Evolutionary conservation across 83 land plant genomes (phyloP).

Genomic region (Picea mariana): DNA sequence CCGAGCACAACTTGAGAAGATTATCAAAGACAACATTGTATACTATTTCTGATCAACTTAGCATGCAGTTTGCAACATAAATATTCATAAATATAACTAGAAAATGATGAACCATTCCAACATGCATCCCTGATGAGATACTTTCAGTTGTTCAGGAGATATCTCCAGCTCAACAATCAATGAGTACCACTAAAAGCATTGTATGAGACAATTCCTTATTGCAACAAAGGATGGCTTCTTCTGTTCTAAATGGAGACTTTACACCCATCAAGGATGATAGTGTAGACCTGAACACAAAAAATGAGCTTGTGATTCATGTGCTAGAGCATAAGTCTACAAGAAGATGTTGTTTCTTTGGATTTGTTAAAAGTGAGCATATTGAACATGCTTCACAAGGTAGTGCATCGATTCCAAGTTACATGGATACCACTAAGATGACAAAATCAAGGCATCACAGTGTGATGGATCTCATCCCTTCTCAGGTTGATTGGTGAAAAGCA

Average conservation of each 20-base stretch:
- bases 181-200: neutral
- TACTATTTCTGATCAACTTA: neutral
- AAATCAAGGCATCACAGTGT: too few species aligned
- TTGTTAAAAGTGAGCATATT: too few species aligned
- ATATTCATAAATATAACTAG: neutral
- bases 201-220: neutral
- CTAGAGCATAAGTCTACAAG: too few species aligned
- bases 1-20: too few species aligned
- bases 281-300: neutral
- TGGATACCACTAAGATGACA: too few species aligned
- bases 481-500: too few species aligned
- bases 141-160: neutral
- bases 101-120: neutral
- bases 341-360: too few species aligned
- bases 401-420: too few species aligned
- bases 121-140: neutral
- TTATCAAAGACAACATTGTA: neutral
- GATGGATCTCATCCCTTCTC: too few species aligned
- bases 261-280: neutral
- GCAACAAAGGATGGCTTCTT: neutral
- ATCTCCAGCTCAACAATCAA: constrained; percentile 3
- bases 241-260: constrained; percentile 14
- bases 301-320: neutral
- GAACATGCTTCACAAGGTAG: too few species aligned
- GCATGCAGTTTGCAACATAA: neutral